phyloP scores from a whole-genome alignment of 371 early-diverging fungal genomes.

The Lichtheimia corymbifera region DNA sequence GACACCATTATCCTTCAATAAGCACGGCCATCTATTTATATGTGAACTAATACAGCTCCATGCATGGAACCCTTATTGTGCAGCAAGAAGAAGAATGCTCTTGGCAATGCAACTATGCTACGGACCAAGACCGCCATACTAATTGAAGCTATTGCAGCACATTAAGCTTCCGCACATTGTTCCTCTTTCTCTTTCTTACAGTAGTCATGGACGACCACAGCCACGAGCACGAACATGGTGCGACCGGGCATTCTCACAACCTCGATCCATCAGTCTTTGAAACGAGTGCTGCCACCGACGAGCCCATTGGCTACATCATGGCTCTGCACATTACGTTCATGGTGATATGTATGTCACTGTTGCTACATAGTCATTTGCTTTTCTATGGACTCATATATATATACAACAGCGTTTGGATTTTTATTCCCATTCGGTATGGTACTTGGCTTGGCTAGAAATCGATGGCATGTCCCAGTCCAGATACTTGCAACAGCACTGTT shows the following conservation, averaged over 20 bases:
- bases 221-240: slow-evolving; percentile 31
- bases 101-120: no score
- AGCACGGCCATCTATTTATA: no score
- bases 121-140: no score
- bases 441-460: slow-evolving; percentile 55
- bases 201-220: slow-evolving; percentile 15
- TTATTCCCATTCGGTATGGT: slow-evolving; percentile 60
- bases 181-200: not conserved
- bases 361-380: not conserved
- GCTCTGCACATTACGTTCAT: slow-evolving; percentile 45
- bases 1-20: no score
- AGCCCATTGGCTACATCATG: slow-evolving; percentile 50
- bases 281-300: slow-evolving; percentile 42
- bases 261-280: slow-evolving; percentile 39
- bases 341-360: slow-evolving; percentile 31
- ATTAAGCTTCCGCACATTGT: no score
- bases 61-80: no score
- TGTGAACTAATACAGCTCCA: no score
- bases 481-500: slow-evolving; percentile 49
- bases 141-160: no score
- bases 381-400: not conserved
- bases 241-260: slow-evolving; percentile 40
- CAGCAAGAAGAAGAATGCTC: no score
- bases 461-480: slow-evolving; percentile 70
- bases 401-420: slow-evolving; percentile 38